Evolutionary conservation across 1,284 basidiomycete species (phyloP).

Genomic region (Ceratobasidium sp.): DNA sequence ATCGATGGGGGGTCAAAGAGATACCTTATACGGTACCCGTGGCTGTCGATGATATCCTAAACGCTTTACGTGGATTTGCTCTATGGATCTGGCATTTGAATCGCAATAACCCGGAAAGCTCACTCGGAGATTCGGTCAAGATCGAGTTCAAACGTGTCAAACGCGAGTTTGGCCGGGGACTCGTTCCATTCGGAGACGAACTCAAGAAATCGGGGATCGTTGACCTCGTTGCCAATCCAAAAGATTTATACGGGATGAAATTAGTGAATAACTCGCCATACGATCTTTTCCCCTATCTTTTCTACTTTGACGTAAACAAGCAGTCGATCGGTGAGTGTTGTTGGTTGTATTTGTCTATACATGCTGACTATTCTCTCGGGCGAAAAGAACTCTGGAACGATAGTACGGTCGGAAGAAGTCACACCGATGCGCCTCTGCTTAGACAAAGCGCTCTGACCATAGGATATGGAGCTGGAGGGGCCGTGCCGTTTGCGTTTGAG

Average conservation of each 20-base stretch:
- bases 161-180: not conserved
- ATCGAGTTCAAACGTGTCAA: conserved; percentile 17
- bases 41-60: not conserved
- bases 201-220: conserved; percentile 10
- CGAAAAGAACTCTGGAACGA: not conserved
- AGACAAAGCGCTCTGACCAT: not conserved
- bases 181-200: not conserved
- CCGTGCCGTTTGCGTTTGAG: not conserved
- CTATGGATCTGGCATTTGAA: conserved; percentile 25
- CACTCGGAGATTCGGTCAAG: not conserved
- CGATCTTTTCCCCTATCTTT: conserved; percentile 12
- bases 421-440: not conserved
- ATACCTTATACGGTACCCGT: conserved; percentile 1
- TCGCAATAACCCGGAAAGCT: not conserved
- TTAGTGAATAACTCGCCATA: not conserved
- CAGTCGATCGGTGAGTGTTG: conserved; percentile 21
- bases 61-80: not conserved
- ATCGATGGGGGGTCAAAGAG: not conserved
- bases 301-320: conserved; percentile 4
- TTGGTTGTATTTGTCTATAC: not conserved
- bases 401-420: not conserved
- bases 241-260: conserved; percentile 7
- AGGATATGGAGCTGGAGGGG: conserved; percentile 32
- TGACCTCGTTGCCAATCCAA: not conserved
- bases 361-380: not conserved